Conservation (phyloP, 1,139 yeast species). For the Hansenula anomala region DNA sequence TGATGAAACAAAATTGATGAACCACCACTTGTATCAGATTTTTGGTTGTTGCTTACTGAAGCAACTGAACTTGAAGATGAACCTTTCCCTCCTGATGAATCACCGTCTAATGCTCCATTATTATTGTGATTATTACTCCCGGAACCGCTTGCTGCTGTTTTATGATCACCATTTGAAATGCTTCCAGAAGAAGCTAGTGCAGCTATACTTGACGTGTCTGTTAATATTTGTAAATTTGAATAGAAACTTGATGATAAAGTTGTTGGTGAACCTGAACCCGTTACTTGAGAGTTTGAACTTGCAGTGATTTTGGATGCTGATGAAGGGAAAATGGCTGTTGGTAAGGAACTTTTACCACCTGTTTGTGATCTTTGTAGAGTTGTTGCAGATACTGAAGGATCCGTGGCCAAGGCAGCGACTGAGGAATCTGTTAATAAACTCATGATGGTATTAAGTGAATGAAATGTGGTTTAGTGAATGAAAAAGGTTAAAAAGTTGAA, state of each 20-base stretch:
- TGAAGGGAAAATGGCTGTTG: slow-evolving; percentile 8
- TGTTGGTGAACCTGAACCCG: not conserved
- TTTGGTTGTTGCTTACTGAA: not conserved
- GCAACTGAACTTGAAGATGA: not conserved
- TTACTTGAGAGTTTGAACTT: not conserved
- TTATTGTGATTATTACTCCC: slow-evolving; percentile 4
- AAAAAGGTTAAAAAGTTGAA: not conserved
- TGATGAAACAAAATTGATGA: not conserved
- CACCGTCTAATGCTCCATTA: slow-evolving; percentile 3
- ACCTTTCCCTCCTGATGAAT: not conserved
- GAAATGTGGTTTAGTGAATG: too few relatives aligned
- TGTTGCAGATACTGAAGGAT: not conserved
- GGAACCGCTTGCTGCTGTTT: too few relatives aligned
- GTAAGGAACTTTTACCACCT: not conserved
- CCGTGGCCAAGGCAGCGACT: slow-evolving; percentile 7
- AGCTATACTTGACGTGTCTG: slow-evolving; percentile 18
- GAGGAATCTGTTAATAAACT: slow-evolving; percentile 7
- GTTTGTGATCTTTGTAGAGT: not conserved
- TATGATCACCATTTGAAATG: not conserved
- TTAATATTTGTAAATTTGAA: slow-evolving; percentile 16
- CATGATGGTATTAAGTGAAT: not conserved
- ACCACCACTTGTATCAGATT: not conserved
- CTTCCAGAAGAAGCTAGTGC: not conserved
- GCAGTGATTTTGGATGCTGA: not conserved
- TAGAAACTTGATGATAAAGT: slow-evolving; percentile 14